Conservation (phyloP, 2,329 filamentous ascomycete species). For the Exophiala viscosa region DNA sequence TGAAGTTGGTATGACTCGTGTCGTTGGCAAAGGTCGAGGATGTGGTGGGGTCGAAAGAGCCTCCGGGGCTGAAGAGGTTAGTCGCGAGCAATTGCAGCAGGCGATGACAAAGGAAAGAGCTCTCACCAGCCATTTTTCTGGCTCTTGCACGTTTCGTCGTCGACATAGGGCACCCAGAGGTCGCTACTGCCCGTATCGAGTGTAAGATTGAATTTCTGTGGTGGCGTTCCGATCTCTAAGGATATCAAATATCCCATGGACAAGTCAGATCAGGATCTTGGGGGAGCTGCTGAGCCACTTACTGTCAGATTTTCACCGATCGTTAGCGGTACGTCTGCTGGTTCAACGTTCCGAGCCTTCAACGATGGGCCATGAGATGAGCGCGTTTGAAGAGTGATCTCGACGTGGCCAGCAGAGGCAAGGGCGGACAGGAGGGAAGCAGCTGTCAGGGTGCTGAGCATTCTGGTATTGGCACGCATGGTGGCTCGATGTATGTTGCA, state of each 20-base stretch:
- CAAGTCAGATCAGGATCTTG: too few species aligned
- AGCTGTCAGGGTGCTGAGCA: too few species aligned
- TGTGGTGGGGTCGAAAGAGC: slow-evolving; percentile 50
- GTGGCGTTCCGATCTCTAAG: slow-evolving; percentile 11
- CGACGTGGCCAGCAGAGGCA: background rate
- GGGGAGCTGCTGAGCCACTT: too few species aligned
- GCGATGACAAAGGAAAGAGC: too few species aligned
- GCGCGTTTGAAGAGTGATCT: background rate
- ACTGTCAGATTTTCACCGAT: background rate
- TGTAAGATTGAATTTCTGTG: slow-evolving; percentile 7
- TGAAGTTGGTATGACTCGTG: slow-evolving; percentile 47
- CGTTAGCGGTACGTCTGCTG: background rate
- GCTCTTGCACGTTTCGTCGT: background rate
- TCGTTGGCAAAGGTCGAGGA: slow-evolving; percentile 74
- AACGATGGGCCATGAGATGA: background rate
- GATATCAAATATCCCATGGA: background rate
- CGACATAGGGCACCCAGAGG: slow-evolving; percentile 3
- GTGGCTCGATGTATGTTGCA: too few species aligned
- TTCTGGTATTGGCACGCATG: too few species aligned
- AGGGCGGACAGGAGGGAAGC: too few species aligned
- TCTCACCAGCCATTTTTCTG: background rate
- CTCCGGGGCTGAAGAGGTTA: background rate
- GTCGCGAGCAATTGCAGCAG: background rate
- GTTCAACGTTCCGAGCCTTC: background rate
- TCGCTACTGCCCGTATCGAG: slow-evolving; percentile 16